Evolutionary conservation across 2,329 filamentous ascomycete genomes (phyloP).

Genomic region (Sporothrix schenckii): DNA sequence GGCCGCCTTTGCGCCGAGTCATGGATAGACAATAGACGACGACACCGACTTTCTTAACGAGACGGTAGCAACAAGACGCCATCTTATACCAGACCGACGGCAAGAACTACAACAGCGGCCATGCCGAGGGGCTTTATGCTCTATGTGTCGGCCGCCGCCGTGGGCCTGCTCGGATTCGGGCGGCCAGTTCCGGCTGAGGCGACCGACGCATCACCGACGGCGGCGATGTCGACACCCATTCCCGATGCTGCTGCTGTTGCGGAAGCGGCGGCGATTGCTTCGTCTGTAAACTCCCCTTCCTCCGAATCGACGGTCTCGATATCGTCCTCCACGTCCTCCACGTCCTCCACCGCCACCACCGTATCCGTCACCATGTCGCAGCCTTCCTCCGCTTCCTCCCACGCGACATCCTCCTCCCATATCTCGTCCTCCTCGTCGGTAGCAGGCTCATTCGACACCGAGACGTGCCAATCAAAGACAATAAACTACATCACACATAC

Average conservation of each 20-base stretch:
- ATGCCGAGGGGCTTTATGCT: slow-evolving; percentile 36
- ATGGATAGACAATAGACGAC: slow-evolving; percentile 30
- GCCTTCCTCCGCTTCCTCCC: background rate
- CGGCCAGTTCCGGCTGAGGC: slow-evolving; percentile 33
- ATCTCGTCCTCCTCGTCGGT: background rate
- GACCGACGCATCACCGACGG: slow-evolving; percentile 18
- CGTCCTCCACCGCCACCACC: slow-evolving; percentile 10
- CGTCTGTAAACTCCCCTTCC: background rate
- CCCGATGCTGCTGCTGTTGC: background rate
- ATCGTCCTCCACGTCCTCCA: background rate
- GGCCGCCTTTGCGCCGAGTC: slow-evolving; percentile 21
- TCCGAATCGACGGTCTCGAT: background rate
- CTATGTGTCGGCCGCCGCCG: slow-evolving; percentile 35
- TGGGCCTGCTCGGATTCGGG: slow-evolving; percentile 36
- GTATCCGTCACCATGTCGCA: slow-evolving; percentile 26
- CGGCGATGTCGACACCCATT: background rate
- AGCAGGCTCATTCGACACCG: slow-evolving; percentile 38
- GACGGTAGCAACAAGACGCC: background rate
- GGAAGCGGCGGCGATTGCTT: background rate
- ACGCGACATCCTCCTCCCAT: background rate
- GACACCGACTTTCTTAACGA: background rate
- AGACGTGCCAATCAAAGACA: slow-evolving; percentile 61
- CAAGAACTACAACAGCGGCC: background rate
- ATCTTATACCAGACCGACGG: background rate
- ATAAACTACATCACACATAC: slow-evolving; percentile 83